A percentile compares a stretch with the other conserved stretches of the same genome.
These are phyloP conservation scores for Pelargonium cotyledonis DNA, from an alignment of 441 rosid species.

Conservation along the genomic window DNA sequence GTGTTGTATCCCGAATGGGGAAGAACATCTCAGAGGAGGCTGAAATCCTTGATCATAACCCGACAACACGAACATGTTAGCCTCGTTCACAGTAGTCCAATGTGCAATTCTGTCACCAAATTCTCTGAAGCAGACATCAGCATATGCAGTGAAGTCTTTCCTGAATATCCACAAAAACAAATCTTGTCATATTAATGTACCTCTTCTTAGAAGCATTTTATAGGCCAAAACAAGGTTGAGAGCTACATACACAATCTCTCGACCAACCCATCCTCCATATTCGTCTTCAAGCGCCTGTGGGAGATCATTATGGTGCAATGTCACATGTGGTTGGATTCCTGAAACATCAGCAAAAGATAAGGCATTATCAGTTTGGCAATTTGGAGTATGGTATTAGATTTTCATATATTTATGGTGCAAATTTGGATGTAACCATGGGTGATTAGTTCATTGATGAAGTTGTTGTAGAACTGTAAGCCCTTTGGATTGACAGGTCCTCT, in stretches of 20 bases:
- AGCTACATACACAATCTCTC: conserved; percentile 15
- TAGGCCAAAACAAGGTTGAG: neutral
- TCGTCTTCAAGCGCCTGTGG: conserved; percentile 26
- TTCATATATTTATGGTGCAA: neutral
- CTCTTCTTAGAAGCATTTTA: too few species aligned
- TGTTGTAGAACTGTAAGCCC: conserved; percentile 21
- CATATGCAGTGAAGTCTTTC: conserved; percentile 21
- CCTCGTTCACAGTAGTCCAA: conserved; percentile 26
- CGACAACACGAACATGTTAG: conserved; percentile 12
- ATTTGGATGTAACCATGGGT: conserved; percentile 12
- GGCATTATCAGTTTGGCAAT: too few species aligned
- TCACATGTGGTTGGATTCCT: conserved; percentile 19
- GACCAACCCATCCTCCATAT: conserved; percentile 23
- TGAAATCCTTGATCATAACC: conserved; percentile 18
- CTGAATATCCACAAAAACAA: too few species aligned
- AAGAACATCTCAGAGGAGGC: conserved; percentile 20
- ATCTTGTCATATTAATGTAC: too few species aligned
- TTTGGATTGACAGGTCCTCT: conserved; percentile 22
- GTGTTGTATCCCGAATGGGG: conserved; percentile 6
- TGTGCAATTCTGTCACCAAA: conserved; percentile 19
- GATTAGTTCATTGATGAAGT: conserved; percentile 19
- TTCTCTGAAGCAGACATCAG: conserved; percentile 25
- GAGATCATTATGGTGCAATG: conserved; percentile 18
- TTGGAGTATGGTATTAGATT: too few species aligned
- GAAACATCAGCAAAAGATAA: neutral